Base-by-base conservation (phyloP, 305 asterid species). In the Coffea humblotiana region DNA sequence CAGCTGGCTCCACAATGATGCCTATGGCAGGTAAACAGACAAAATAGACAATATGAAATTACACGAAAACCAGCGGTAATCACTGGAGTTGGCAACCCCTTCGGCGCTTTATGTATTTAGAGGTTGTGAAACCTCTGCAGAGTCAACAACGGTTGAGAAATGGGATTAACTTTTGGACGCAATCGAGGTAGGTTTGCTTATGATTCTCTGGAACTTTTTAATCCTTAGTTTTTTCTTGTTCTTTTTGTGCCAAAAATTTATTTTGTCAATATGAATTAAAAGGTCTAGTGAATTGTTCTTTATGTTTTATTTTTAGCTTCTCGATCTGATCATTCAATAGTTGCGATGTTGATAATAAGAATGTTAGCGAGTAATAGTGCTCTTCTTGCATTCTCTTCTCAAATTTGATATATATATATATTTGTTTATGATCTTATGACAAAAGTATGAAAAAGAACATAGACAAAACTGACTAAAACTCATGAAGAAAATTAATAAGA, bases 141-240 rank as follows among this genome's bases (percentile, higher is more conserved):
- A 79, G 78, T 67, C 85, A 25, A 73, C 83, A 32, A 76, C 85
- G 23, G 75, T 71, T 49, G 78, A 74, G 86, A 87, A 72, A 40
- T 72, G 90, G 72, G 72, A 81, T 51, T 81, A 89, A 11, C 87
- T 89, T 67, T 76, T 88, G 87, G 83, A 80, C 63, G 77, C 87
- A 74, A 27, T 89, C 74, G 88, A 92, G 97, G 32, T 29, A 29
- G 32, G 94, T 90, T 19, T 63, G 71, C 45, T 51, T 70, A 76
- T 72, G 70, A 68, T 70, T 74, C 70, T 68, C 40, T 68, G 13
- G 2, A 16, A 68, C 9, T 16, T 37, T 23, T 68, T 68, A 9
- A 35, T 32, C 12, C 1, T 65, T 25, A 66, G 8, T 66, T 64
- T 64, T 64, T 8, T 12, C 29, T 12, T 32, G 18, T 8, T 29